Conservation (phyloP, 768 basidiomycete genomes). For the Boletellus sp. region DNA sequence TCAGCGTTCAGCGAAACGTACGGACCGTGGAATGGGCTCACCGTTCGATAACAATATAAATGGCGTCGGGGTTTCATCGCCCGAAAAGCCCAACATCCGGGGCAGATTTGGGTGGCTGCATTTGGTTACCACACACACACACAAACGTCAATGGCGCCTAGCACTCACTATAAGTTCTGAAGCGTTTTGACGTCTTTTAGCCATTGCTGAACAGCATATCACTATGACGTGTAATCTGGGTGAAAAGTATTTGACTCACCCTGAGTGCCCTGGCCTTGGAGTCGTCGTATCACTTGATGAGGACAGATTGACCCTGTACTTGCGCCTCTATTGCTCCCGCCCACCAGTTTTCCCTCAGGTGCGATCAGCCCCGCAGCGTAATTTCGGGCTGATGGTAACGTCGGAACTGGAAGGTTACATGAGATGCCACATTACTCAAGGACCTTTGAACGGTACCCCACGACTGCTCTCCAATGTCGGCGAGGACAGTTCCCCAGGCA, state of each 20-base stretch:
- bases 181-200: conserved; percentile 47
- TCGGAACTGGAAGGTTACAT: conserved; percentile 35
- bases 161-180: conserved; percentile 46
- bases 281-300: conserved; percentile 46
- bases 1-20: neutral
- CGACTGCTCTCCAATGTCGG: conserved; percentile 27
- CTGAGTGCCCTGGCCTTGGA: conserved; percentile 29
- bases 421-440: neutral
- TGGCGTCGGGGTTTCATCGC: conserved; percentile 41
- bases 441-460: conserved; percentile 26
- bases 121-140: neutral
- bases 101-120: conserved; percentile 50
- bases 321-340: conserved; percentile 39
- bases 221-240: neutral
- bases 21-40: conserved; percentile 7
- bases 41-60: conserved; percentile 53
- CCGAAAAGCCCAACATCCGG: conserved; percentile 50
- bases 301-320: conserved; percentile 36
- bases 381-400: conserved; percentile 52
- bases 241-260: conserved; percentile 18
- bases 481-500: conserved; percentile 20
- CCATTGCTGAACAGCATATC: conserved; percentile 38
- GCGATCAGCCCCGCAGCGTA: conserved; percentile 33
- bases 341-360: conserved; percentile 47
- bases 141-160: neutral